A percentile compares a stretch with the other conserved stretches of the same genome.
Evolutionary conservation across 164 flowering plant genomes (phyloP).

Genomic region (Nymphaea thermarum): DNA sequence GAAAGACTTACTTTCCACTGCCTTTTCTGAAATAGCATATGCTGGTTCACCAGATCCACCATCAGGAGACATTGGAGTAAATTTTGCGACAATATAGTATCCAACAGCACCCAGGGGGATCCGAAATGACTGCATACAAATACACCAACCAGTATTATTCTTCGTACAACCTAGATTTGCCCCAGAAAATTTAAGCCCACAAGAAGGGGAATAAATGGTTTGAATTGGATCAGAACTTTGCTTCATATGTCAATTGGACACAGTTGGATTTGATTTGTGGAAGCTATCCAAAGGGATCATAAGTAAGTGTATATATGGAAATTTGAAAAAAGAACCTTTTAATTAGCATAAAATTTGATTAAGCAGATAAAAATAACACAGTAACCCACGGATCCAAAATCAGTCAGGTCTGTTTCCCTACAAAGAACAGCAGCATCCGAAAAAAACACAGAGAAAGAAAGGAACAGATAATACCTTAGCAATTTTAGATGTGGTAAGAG

Average conservation of each 20-base stretch:
- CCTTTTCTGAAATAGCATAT: constrained; percentile 60
- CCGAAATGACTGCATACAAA: constrained; percentile 63
- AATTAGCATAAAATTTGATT: neutral
- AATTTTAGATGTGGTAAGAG: constrained; percentile 69
- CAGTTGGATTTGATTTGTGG: too few relatives aligned
- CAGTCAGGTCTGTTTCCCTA: too few relatives aligned
- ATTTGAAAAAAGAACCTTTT: too few relatives aligned
- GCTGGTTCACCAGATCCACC: constrained; percentile 93
- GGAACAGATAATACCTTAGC: constrained; percentile 50
- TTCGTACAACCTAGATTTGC: too few relatives aligned
- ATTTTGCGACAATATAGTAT: constrained; percentile 75
- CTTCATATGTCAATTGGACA: too few relatives aligned
- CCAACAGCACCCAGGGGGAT: constrained; percentile 96
- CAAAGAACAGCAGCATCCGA: neutral
- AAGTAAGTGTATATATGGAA: too few relatives aligned
- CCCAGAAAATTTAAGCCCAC: too few relatives aligned
- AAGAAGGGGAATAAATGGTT: too few relatives aligned
- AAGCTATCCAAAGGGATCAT: too few relatives aligned
- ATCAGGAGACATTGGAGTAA: constrained; percentile 88
- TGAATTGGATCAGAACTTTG: too few relatives aligned
- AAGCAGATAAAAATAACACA: neutral
- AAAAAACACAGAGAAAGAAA: neutral
- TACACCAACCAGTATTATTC: neutral
- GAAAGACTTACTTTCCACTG: constrained; percentile 63
- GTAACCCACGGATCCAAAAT: too few relatives aligned